Percentiles rank a stretch among this genome's conserved stretches.
These are phyloP conservation scores for Ascochyta lentis DNA, from an alignment of 2,329 filamentous ascomycete species.

Conservation along the genomic window DNA sequence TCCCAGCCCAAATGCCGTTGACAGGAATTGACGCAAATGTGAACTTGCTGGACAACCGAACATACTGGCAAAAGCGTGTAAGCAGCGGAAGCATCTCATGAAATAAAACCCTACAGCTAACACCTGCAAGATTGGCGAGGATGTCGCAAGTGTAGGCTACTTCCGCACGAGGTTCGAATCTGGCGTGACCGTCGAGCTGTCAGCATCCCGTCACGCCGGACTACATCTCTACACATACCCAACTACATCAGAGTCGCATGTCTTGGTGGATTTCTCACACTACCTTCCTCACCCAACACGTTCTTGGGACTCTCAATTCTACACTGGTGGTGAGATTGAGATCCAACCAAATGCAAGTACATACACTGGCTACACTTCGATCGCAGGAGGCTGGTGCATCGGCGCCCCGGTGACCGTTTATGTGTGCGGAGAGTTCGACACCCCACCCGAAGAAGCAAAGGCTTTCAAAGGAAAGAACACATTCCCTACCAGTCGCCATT, in stretches of 20 bases:
- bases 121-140: slow-evolving; percentile 31
- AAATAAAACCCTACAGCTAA: not conserved
- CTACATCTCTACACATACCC: slow-evolving; percentile 50
- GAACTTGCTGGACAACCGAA: slow-evolving; percentile 53
- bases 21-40: slow-evolving; percentile 47
- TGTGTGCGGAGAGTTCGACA: slow-evolving; percentile 47
- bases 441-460: slow-evolving; percentile 26
- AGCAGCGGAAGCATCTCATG: not conserved
- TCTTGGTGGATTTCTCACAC: slow-evolving; percentile 59
- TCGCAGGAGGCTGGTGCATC: slow-evolving; percentile 48
- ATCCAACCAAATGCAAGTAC: slow-evolving; percentile 37
- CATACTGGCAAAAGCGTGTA: slow-evolving; percentile 50
- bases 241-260: slow-evolving; percentile 45
- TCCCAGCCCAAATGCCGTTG: slow-evolving; percentile 52
- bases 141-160: slow-evolving; percentile 45
- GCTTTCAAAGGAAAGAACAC: slow-evolving; percentile 49
- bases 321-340: slow-evolving; percentile 45
- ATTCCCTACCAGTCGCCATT: slow-evolving; percentile 44
- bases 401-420: slow-evolving; percentile 46
- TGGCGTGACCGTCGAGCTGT: slow-evolving; percentile 45
- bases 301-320: slow-evolving; percentile 48
- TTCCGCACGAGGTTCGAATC: slow-evolving; percentile 47
- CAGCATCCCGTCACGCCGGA: slow-evolving; percentile 48
- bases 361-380: slow-evolving; percentile 44
- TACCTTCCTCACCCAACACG: slow-evolving; percentile 44